Evolutionary conservation across 257 asterid species (phyloP).

Genomic region (Przewalskia tangutica): DNA sequence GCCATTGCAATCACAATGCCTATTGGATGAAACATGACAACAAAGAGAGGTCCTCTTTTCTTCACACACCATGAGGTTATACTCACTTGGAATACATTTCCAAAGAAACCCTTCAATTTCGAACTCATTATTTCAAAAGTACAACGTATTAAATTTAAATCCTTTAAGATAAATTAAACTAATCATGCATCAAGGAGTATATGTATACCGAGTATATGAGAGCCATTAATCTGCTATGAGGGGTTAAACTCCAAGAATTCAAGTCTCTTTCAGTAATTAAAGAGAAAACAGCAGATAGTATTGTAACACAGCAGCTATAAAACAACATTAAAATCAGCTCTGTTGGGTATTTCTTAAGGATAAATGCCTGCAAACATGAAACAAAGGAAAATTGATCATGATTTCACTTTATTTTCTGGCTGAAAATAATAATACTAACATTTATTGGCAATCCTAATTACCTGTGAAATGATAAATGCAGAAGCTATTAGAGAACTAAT

Average conservation of each 20-base stretch:
- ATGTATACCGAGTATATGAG: constrained; percentile 43
- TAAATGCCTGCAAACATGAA: constrained; percentile 38
- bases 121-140: neutral
- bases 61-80: constrained; percentile 51
- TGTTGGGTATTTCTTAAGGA: constrained; percentile 46
- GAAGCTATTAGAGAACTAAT: constrained; percentile 33
- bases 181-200: neutral
- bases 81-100: constrained; percentile 49
- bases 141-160: neutral
- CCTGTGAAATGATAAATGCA: constrained; percentile 47
- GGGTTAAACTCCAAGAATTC: constrained; percentile 40
- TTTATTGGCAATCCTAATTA: neutral
- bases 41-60: constrained; percentile 59
- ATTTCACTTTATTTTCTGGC: neutral
- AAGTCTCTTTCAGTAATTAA: constrained; percentile 29
- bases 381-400: neutral
- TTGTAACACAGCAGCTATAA: constrained; percentile 48
- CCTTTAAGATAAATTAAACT: neutral
- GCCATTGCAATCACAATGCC: constrained; percentile 39
- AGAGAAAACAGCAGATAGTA: constrained; percentile 38
- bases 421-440: neutral
- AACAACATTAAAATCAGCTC: constrained; percentile 51
- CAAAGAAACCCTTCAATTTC: constrained; percentile 42
- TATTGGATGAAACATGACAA: constrained; percentile 52
- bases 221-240: constrained; percentile 35